Conservation (phyloP, 371 early-diverging fungal species). For the Capillidium heterosporum region DNA sequence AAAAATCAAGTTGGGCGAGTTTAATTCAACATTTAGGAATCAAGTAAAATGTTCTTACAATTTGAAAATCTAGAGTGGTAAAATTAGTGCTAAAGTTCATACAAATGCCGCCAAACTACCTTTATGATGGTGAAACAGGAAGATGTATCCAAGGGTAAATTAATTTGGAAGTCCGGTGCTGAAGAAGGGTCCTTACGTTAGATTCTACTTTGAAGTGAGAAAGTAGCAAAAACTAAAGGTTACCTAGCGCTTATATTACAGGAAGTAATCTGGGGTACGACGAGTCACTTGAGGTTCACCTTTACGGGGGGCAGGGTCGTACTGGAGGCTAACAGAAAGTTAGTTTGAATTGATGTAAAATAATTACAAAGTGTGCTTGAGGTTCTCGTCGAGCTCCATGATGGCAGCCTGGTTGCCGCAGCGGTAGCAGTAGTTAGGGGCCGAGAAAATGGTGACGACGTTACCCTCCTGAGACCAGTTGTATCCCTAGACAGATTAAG, state of each 20-base stretch:
- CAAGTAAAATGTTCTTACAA: no score
- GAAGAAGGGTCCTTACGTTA: no score
- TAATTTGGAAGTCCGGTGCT: no score
- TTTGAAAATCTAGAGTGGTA: no score
- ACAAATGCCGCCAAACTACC: no score
- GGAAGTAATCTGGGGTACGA: constrained; percentile 98
- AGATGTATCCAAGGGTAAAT: no score
- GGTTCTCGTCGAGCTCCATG: constrained; percentile 90
- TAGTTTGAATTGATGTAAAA: background rate
- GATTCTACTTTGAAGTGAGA: no score
- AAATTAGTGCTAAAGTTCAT: no score
- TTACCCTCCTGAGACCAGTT: constrained; percentile 81
- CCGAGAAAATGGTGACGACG: constrained; percentile 98
- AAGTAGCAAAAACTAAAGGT: no score
- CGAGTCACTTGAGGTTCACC: constrained; percentile 95
- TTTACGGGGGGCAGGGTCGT: constrained; percentile 95
- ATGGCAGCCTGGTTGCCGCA: constrained; percentile 94
- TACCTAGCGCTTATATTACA: constrained; percentile 25
- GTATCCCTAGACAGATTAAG: constrained; percentile 1
- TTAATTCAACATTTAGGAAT: no score
- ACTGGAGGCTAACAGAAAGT: constrained; percentile 60
- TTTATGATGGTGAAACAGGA: no score
- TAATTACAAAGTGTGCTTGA: constrained; percentile 82
- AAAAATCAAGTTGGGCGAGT: no score
- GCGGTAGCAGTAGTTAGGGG: constrained; percentile 98